Conservation (phyloP, 495 filamentous ascomycete genomes). For the Talaromyces stipitatus region DNA sequence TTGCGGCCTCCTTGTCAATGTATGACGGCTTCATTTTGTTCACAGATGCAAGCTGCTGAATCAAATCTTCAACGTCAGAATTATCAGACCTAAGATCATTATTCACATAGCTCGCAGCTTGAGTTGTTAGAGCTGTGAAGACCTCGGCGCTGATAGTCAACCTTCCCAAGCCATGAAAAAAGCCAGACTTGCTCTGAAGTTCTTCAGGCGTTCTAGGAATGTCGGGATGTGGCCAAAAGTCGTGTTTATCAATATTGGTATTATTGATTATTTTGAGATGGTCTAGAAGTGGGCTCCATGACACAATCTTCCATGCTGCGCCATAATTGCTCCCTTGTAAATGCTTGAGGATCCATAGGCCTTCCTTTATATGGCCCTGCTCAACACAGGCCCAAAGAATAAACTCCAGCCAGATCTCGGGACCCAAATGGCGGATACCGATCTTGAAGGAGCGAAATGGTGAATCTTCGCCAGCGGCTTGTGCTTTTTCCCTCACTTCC, state of each 20-base stretch:
- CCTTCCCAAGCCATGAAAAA: constrained; percentile 36
- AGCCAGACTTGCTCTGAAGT: constrained; percentile 15
- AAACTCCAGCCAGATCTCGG: constrained; percentile 59
- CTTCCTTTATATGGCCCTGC: constrained; percentile 49
- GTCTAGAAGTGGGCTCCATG: constrained; percentile 29
- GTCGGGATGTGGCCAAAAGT: constrained; percentile 27
- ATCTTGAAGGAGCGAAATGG: constrained; percentile 44
- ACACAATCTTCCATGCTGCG: constrained; percentile 31
- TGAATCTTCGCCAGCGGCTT: constrained; percentile 40
- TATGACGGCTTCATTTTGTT: constrained; percentile 18
- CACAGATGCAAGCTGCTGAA: constrained; percentile 15
- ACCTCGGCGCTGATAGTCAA: constrained; percentile 54
- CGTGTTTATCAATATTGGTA: constrained; percentile 26
- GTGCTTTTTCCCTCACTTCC: constrained; percentile 33
- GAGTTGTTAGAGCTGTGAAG: constrained; percentile 43
- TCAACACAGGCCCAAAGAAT: constrained; percentile 62
- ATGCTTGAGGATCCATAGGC: constrained; percentile 38
- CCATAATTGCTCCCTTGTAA: constrained; percentile 22
- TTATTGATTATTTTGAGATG: constrained; percentile 19
- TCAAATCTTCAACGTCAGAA: constrained; percentile 14
- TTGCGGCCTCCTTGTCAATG: constrained; percentile 8
- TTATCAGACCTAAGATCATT: constrained; percentile 22
- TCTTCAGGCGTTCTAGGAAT: constrained; percentile 7
- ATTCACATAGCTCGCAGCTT: constrained; percentile 35
- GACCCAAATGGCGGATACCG: constrained; percentile 43